Evolutionary conservation across 1,139 yeast species (phyloP), one percentile per base, ranked within the genome.

Genomic region (Meyerozyma sp.): DNA sequence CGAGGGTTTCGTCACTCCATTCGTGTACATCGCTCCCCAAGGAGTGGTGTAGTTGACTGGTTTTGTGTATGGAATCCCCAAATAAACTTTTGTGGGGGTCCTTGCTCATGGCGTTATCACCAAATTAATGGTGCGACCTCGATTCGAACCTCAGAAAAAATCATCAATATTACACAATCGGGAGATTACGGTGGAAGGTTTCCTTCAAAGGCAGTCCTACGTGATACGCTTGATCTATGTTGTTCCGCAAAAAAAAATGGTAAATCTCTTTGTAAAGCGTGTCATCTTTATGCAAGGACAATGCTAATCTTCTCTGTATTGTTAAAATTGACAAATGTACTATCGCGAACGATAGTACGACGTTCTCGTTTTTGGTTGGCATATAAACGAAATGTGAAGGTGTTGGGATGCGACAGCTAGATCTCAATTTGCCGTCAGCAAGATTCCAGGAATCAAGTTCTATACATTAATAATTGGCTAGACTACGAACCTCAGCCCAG

Each of bases 281-380:
- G 94, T 85, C 94, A 85, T 85, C 95, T 90, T 86, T 86, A 86
- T 86, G 94, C 95, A 86, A 90, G 94, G 94, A 90, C 94, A 90
- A 86, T 86, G 95, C 95, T 86, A 84, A 86, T 86, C 94, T 85
- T 86, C 95, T 86, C 95, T 86, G 95, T 86, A 86, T 85, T 84
- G 91, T 85, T 85, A 72, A 69, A 71, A 65, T 73, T 73, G 77
- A 73, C 77, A 71, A 72, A 68, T 71, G 77, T 70, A 68, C 76
- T 60, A 71, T 59, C 75, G 64, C 69, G 67, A 65, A 55, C 69
- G 68, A 69, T 59, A 67, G 74, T 67, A 70, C 75, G 71, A 65
- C 49, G 75, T 74, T 65, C 65, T 68, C 1, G 13, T 13, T 35
- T 41, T 41, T 23, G n/a, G 9, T 29, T 13, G n/a, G 27, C 8